These are phyloP conservation scores for Casuarina cunninghamiana DNA, from an alignment of 306 rosid genomes.

Conservation along the genomic window DNA sequence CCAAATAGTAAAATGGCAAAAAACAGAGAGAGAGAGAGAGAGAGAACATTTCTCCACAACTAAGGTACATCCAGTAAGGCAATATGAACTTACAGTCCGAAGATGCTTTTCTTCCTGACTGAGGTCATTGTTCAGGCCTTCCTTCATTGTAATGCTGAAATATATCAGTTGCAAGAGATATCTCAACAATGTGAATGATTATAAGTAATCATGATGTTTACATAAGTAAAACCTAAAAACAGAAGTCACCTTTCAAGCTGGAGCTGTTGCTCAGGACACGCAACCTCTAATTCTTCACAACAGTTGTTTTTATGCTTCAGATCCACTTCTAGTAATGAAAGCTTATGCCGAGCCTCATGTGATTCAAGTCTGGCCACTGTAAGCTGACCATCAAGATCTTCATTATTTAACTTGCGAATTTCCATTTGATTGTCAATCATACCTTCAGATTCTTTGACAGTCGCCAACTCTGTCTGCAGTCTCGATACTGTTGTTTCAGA, in stretches of 20 bases:
- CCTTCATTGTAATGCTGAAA: constrained; percentile 52
- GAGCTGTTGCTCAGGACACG: constrained; percentile 75
- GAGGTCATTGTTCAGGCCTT: constrained; percentile 26
- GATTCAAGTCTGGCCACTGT: constrained; percentile 46
- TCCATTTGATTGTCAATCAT: constrained; percentile 44
- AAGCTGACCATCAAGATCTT: constrained; percentile 47
- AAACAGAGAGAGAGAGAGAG: not conserved
- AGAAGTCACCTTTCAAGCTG: constrained; percentile 69
- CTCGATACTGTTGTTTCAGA: constrained; percentile 47
- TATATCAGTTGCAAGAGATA: constrained; percentile 18
- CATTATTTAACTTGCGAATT: constrained; percentile 36
- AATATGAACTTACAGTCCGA: constrained; percentile 60
- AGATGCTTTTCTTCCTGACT: constrained; percentile 55
- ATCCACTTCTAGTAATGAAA: constrained; percentile 67
- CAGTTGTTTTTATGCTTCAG: constrained; percentile 50
- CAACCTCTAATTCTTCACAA: constrained; percentile 76
- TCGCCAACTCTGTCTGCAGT: constrained; percentile 55
- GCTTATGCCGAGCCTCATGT: constrained; percentile 50
- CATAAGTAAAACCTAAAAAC: constrained; percentile 17
- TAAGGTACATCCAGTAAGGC: constrained; percentile 5
- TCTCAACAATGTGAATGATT: not conserved
- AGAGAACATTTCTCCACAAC: not conserved
- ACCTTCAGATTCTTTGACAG: constrained; percentile 45
- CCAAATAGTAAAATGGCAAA: not conserved
- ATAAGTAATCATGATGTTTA: constrained; percentile 1